Evolutionary conservation across 306 rosid species (phyloP).

Genomic region (Sindora glabra): DNA sequence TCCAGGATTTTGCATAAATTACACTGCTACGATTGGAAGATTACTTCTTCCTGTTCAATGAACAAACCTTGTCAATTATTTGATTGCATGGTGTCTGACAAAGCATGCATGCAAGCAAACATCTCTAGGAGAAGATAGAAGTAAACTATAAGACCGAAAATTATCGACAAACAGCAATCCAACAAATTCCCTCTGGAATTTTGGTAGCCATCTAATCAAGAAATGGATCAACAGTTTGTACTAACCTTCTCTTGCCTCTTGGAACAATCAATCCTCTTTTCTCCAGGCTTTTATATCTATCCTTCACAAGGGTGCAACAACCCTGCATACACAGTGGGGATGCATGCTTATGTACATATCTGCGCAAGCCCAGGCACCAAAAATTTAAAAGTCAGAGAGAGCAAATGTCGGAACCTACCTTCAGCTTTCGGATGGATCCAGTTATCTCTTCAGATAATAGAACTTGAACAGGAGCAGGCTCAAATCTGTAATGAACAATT

Average conservation of each 20-base stretch:
- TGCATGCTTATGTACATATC: slow-evolving; percentile 7
- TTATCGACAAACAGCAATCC: too few species aligned
- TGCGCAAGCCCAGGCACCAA: not conserved
- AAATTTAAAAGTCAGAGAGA: not conserved
- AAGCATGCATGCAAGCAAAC: too few species aligned
- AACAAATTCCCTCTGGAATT: too few species aligned
- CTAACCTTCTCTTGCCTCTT: slow-evolving; percentile 50
- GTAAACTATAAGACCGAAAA: too few species aligned
- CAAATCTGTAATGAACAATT: slow-evolving; percentile 47
- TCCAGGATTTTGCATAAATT: too few species aligned
- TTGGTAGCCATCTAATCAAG: not conserved
- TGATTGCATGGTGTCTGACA: too few species aligned
- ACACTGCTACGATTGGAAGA: too few species aligned
- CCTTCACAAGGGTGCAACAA: slow-evolving; percentile 76
- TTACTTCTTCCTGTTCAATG: too few species aligned
- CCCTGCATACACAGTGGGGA: slow-evolving; percentile 38
- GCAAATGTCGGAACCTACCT: slow-evolving; percentile 32
- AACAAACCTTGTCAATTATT: too few species aligned
- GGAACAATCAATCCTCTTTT: slow-evolving; percentile 88
- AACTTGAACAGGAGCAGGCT: slow-evolving; percentile 87
- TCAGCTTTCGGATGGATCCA: slow-evolving; percentile 84
- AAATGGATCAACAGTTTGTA: not conserved
- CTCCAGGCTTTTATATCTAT: slow-evolving; percentile 76
- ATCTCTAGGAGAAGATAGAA: too few species aligned
- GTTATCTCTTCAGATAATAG: slow-evolving; percentile 72